Conservation (phyloP, 345 rosid species). For the Corchorus capsularis region DNA sequence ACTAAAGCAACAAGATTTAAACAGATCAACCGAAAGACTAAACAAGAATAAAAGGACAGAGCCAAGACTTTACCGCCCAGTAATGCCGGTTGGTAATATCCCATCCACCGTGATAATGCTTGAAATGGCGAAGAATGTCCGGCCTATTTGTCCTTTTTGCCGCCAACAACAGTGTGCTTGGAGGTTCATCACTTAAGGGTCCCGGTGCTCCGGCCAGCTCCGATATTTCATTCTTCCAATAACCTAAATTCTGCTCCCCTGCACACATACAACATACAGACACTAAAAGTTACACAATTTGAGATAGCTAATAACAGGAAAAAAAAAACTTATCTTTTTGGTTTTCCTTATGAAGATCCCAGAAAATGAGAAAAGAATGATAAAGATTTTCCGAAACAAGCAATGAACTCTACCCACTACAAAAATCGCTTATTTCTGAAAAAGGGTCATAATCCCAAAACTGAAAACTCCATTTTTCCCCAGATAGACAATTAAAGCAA, state of each 20-base stretch:
- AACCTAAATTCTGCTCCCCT: conserved; percentile 59
- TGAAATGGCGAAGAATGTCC: conserved; percentile 70
- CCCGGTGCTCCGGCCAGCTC: conserved; percentile 59
- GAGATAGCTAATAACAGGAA: background rate
- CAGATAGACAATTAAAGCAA: background rate
- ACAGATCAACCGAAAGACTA: conserved; percentile 10
- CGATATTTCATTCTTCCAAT: conserved; percentile 56
- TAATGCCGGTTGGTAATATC: conserved; percentile 80
- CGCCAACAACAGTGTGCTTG: conserved; percentile 61
- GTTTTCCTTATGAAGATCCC: background rate
- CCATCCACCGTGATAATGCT: conserved; percentile 82
- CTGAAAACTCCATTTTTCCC: conserved; percentile 7
- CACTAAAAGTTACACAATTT: background rate
- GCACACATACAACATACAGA: conserved; percentile 18
- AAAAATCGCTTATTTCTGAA: background rate
- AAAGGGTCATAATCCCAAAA: conserved; percentile 12
- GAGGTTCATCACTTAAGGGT: conserved; percentile 41
- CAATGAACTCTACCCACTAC: background rate
- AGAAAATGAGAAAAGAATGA: background rate
- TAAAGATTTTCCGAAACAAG: background rate
- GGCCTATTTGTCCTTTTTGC: conserved; percentile 83
- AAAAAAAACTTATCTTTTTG: background rate
- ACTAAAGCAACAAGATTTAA: conserved; percentile 9
- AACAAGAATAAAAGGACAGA: background rate
- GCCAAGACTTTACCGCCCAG: conserved; percentile 76